Conservation (phyloP, 148 eudicot genomes). For the Pouteria glomerata region DNA sequence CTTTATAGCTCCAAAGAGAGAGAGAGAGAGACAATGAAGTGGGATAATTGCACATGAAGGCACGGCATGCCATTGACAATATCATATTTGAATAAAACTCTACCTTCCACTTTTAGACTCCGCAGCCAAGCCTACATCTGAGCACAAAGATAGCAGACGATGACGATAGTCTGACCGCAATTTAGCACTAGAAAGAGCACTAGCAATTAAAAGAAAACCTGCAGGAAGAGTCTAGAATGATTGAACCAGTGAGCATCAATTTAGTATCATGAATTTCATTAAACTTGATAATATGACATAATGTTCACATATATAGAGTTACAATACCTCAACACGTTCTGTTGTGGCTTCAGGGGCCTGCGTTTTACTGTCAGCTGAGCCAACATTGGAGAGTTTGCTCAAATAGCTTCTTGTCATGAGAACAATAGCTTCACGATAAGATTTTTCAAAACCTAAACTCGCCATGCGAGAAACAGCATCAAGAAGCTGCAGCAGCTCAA, state of each 20-base stretch:
- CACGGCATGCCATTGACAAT: neutral
- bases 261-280: constrained; percentile 9
- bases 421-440: constrained; percentile 95
- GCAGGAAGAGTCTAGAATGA: constrained; percentile 91
- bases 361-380: constrained; percentile 90
- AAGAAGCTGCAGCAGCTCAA: constrained; percentile 77
- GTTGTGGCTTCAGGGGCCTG: constrained; percentile 85
- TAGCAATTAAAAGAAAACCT: constrained; percentile 83
- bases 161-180: constrained; percentile 88
- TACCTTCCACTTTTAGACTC: constrained; percentile 98
- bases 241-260: constrained; percentile 55
- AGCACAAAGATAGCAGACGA: constrained; percentile 88
- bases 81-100: neutral
- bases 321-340: constrained; percentile 87
- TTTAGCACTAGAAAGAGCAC: constrained; percentile 49
- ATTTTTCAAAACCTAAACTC: constrained; percentile 94
- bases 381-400: constrained; percentile 72
- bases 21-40: too few species aligned
- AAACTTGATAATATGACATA: constrained; percentile 5
- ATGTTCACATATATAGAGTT: constrained; percentile 11
- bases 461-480: constrained; percentile 97
- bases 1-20: too few species aligned
- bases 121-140: constrained; percentile 99
- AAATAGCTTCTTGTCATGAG: constrained; percentile 87
- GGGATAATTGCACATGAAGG: neutral